phyloP scores from a whole-genome alignment of 768 basidiomycete genomes.

The Trametes villosa region DNA sequence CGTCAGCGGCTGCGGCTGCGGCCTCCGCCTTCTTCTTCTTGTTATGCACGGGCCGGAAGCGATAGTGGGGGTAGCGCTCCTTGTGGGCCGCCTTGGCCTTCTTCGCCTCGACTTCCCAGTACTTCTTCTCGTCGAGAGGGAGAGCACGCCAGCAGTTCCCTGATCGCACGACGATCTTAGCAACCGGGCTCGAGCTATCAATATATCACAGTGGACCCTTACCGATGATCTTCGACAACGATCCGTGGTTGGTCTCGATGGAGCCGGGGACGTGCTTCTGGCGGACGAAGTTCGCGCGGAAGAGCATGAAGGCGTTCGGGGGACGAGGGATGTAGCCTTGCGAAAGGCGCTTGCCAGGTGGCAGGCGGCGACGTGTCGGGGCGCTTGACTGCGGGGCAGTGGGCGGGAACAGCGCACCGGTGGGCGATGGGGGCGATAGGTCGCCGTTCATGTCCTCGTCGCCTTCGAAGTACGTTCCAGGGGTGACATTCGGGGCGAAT shows the following conservation, averaged over 20 bases:
- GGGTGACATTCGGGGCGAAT: slow-evolving; percentile 67
- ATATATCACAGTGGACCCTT: background rate
- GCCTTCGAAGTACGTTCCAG: slow-evolving; percentile 50
- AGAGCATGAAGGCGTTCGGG: slow-evolving; percentile 87
- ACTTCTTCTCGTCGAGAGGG: slow-evolving; percentile 68
- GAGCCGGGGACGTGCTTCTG: slow-evolving; percentile 55
- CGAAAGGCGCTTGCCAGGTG: slow-evolving; percentile 66
- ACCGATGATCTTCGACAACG: slow-evolving; percentile 51
- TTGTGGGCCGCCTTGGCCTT: slow-evolving; percentile 77
- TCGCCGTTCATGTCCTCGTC: slow-evolving; percentile 39
- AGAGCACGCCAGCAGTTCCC: slow-evolving; percentile 68
- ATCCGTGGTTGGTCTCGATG: slow-evolving; percentile 54
- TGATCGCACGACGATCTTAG: slow-evolving; percentile 15
- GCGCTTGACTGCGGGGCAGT: slow-evolving; percentile 46
- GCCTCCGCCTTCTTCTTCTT: slow-evolving; percentile 46
- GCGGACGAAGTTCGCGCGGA: slow-evolving; percentile 63
- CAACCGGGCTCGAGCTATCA: background rate
- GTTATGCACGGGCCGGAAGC: slow-evolving; percentile 50
- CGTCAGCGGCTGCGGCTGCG: background rate
- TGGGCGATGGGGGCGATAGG: slow-evolving; percentile 32
- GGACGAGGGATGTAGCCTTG: slow-evolving; percentile 77
- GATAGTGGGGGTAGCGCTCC: slow-evolving; percentile 66
- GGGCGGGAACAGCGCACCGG: slow-evolving; percentile 57
- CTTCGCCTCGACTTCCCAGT: slow-evolving; percentile 76
- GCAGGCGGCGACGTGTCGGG: slow-evolving; percentile 50